Conservation (phyloP, 2,329 filamentous ascomycete species). For the Sporothrix brunneoviolacea region DNA sequence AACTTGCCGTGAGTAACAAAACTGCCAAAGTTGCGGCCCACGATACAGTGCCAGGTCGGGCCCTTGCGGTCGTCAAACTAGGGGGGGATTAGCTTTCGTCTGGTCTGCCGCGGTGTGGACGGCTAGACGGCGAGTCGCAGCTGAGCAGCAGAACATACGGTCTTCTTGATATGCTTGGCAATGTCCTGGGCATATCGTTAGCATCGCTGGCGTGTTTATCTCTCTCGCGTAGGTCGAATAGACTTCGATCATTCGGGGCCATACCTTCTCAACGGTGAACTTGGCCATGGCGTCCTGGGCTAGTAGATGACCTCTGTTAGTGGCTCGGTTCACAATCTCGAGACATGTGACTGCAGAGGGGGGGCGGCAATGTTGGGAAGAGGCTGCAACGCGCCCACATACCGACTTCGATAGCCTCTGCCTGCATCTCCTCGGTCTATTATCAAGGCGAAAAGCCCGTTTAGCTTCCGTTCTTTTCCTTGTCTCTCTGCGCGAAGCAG, state of each 20-base stretch:
- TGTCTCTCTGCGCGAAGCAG: no score
- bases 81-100: neutral
- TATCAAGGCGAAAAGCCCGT: no score
- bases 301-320: no score
- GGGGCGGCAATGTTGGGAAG: no score
- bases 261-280: constrained; percentile 56
- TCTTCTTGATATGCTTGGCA: constrained; percentile 91
- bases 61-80: constrained; percentile 97
- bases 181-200: constrained; percentile 60
- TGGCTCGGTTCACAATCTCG: no score
- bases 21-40: constrained; percentile 96
- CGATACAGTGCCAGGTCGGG: constrained; percentile 98
- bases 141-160: constrained; percentile 48
- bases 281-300: constrained; percentile 59
- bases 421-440: constrained; percentile 94
- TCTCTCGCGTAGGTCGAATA: no score
- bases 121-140: no score
- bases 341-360: no score
- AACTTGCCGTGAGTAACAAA: constrained; percentile 93
- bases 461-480: neutral
- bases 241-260: neutral
- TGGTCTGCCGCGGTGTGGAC: no score
- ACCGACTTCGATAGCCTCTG: constrained; percentile 94
- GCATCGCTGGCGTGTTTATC: no score
- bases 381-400: no score